Base-by-base conservation (phyloP, 208 protist species). In the Leishmania mexicana region DNA sequence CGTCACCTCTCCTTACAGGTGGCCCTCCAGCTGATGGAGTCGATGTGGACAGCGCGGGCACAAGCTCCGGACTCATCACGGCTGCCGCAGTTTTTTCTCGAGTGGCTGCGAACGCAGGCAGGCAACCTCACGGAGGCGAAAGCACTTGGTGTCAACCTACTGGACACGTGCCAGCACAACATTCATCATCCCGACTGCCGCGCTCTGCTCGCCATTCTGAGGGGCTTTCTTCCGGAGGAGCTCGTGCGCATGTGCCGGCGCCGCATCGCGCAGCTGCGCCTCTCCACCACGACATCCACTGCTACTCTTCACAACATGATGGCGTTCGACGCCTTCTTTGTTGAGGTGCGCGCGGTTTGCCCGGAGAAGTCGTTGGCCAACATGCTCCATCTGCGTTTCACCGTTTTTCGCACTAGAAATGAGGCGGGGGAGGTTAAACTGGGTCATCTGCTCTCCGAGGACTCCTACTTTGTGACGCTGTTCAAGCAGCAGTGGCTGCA, bases 381-480 rank as follows among this genome's bases (percentile, higher is more conserved):
- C 79, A 92, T 98, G 87, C 85, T 94, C 62, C 89, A 95, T 71
- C 85, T 98, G 54, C 88, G 93, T 24, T 92, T 96, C 49, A 90
- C 89, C 51, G 82, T 92, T 3, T 95, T 80, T 73, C 83, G 75
- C 47, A 62, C 58, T 21, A 57, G 49, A n/a, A 71, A 2, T 7
- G n/a, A 51, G 35, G 64, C 60, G 24, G 79, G 80, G 58, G 51
- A 80, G 24, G 84, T 85, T 35, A 75, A 75, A 38, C 57, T 84
- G n/a, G 21, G 21, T 7, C 49, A 45, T 31, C 38, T 84, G 7
- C 81, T 85, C 28, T 49, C 80, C 8, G 76, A 90, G 2, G 83
- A 93, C 80, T 88, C 91, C n/a, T 84, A 90, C 80, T 96, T 98
- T 88, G 75, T 93, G 11, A 70, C 53, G 31, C 76, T 96, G 13